Evolutionary conservation across 805 yeast genomes (phyloP), one percentile per base, ranked within the genome.

Genomic region (Spathaspora sp.): DNA sequence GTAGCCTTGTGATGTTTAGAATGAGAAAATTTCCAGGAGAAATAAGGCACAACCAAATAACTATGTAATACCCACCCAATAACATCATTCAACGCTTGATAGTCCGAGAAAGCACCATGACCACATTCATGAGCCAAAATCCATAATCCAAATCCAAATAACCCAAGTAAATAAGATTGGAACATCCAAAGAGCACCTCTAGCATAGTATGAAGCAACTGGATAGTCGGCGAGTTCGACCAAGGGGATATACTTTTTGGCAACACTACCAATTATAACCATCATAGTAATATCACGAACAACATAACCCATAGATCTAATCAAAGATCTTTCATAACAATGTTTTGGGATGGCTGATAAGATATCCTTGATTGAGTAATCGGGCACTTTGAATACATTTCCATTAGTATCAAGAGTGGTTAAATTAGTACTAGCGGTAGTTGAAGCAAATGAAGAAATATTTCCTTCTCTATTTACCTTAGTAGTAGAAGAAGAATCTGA

Each of bases 101-200:
- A 79, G 58, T 81, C 83, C 39, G 82, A 76, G 61, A 82, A 82
- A 17, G 86, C 86, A 49, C 77, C 78, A 63, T 82, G 87, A 42
- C 86, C 86, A 71, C 86, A 82, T 66, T 81, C 85, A 62, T 81
- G 86, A 46, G 84, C 85, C 62, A 82, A 65, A 55, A 82, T 79
- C 86, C 86, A 82, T 48, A 81, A 64, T 44, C 87, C 86, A 51
- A 80, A 76, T 6, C 82, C 81, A 56, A 79, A 75, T 52, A 80
- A 67, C 50, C 84, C 80, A 56, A 81, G 80, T 45, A 72, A 63
- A 49, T 77, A 63, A 16, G 82, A 68, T 63, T 86, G 84, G 16
- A 65, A 68, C 46, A 75, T 58, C 93, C 94, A 88, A 46, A 80
- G 78, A 6, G 71, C 63, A 51, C 79, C 78, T 56, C 94, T 78